Base-by-base conservation (phyloP, 1,284 basidiomycete species). In the Ganoderma boninense region DNA sequence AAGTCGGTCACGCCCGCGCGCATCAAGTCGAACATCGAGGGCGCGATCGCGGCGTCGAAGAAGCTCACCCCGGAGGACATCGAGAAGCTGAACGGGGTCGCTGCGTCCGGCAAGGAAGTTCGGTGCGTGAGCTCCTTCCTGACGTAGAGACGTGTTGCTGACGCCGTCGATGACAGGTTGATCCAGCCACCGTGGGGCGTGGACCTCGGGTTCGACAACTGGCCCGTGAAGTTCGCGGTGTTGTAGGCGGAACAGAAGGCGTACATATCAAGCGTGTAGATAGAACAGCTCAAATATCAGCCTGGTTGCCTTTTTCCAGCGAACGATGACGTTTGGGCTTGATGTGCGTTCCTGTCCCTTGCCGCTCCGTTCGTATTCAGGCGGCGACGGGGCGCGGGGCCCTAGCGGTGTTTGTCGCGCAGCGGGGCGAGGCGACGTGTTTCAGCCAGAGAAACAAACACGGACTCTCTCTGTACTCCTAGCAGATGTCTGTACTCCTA, bases 1-100 rank as follows among this genome's bases (percentile, higher is more conserved):
- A 95, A 95, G 83, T 94, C 89, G 32, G 93, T 95, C 64, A 96
- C 89, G 0, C 88, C 90, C 43, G 79, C 85, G 49, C 90, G 96
- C 67, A 95, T 97, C 80, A 83, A 85, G 49, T 82, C 89, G 14
- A 97, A 97, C 83, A 80, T 92, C 67, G 82, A 82, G 44, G 90
- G 89, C 42, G 81, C 89, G 20, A 62, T 89, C 32, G 76, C 78
- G 26, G 89, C 86, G 2, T 79, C 83, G 42, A 80, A 84, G 68
- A 87, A 86, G 76, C 83, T 95, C 32, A 85, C 85, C 32, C 74
- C 83, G 59, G 86, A 85, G 71, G 94, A 95, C 74, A 81, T 95
- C 69, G 85, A 84, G 71, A 81, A 79, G 67, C 85, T 95, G 44
- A 91, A 94, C 78, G 85, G 83, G 14, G 84, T 94, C 62, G 92